These are phyloP conservation scores for Hippophae gyantsensis DNA, from an alignment of 306 rosid species.

Conservation along the genomic window DNA sequence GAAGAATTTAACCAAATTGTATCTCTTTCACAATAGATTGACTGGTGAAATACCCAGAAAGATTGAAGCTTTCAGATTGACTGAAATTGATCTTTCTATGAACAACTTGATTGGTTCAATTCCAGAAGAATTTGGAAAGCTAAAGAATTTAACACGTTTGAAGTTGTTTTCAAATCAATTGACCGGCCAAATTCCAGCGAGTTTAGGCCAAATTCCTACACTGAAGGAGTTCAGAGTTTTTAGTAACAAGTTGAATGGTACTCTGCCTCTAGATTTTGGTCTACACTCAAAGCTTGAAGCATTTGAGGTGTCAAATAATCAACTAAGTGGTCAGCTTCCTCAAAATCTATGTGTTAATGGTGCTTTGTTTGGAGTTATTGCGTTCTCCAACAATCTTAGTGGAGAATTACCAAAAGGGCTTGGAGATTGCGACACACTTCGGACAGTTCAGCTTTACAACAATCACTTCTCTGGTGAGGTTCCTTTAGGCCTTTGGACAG, in stretches of 20 bases:
- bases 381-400: conserved; percentile 43
- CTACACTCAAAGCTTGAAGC: conserved; percentile 42
- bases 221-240: conserved; percentile 35
- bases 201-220: conserved; percentile 40
- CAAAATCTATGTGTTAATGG: conserved; percentile 54
- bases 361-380: conserved; percentile 40
- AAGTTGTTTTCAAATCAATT: conserved; percentile 41
- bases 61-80: conserved; percentile 40
- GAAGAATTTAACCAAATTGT: conserved; percentile 30
- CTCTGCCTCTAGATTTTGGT: conserved; percentile 69
- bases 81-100: conserved; percentile 26
- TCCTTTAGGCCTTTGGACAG: conserved; percentile 61
- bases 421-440: conserved; percentile 46
- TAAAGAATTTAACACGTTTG: conserved; percentile 33
- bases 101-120: conserved; percentile 65
- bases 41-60: conserved; percentile 49
- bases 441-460: conserved; percentile 29
- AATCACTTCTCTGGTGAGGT: conserved; percentile 62
- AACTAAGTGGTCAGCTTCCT: conserved; percentile 53
- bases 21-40: conserved; percentile 41
- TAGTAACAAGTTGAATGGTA: conserved; percentile 54
- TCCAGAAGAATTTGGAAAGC: conserved; percentile 42
- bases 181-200: conserved; percentile 47
- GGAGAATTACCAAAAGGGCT: conserved; percentile 52
- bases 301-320: conserved; percentile 58